These are phyloP conservation scores for Irpex sp. DNA, from an alignment of 1,284 basidiomycete genomes.

Conservation along the genomic window DNA sequence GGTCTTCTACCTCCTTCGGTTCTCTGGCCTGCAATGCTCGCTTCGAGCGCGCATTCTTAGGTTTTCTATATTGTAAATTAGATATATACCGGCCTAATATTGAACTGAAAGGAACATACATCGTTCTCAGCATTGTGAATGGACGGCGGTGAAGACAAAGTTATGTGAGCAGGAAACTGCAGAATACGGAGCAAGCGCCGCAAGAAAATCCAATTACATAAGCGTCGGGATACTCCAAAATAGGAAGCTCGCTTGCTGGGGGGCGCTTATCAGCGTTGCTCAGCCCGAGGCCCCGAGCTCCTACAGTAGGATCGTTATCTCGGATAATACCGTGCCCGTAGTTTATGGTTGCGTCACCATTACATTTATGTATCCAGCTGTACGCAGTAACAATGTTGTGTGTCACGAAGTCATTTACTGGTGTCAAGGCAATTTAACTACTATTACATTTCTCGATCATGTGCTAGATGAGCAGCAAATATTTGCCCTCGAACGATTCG, in stretches of 20 bases:
- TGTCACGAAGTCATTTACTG: no score
- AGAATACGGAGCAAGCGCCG: not conserved
- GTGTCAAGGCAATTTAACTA: no score
- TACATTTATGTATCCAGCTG: no score
- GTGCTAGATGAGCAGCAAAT: not conserved
- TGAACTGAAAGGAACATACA: conserved; percentile 5
- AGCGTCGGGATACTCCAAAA: not conserved
- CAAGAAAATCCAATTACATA: not conserved
- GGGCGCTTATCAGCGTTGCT: not conserved
- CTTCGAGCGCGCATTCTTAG: conserved; percentile 97
- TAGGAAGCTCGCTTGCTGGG: not conserved
- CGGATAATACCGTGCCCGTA: no score
- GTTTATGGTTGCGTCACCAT: no score
- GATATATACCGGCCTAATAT: not conserved
- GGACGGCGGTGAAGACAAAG: not conserved
- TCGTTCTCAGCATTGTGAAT: conserved; percentile 9
- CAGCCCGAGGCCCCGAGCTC: no score
- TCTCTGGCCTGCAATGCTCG: conserved; percentile 85
- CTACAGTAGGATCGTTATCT: no score
- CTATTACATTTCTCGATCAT: no score
- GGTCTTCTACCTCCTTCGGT: conserved; percentile 88
- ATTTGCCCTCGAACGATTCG: not conserved
- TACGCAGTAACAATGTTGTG: no score
- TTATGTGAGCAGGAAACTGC: not conserved
- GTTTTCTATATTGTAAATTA: conserved; percentile 61